These are phyloP conservation scores for Penicillium sp. DNA, from an alignment of 2,329 filamentous ascomycete genomes.

Conservation along the genomic window DNA sequence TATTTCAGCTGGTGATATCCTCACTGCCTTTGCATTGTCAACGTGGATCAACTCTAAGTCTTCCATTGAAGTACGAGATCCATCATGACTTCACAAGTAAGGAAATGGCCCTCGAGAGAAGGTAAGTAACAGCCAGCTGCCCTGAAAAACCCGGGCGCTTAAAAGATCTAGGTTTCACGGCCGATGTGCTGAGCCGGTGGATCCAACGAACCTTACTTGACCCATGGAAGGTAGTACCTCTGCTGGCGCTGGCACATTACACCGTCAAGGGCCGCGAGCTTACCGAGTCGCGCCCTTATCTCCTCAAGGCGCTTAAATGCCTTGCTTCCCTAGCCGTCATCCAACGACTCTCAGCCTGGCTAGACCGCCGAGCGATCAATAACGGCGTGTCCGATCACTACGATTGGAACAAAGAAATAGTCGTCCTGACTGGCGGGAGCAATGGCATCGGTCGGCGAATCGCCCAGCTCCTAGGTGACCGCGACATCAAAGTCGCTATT, in stretches of 20 bases:
- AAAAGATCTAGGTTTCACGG: slow-evolving; percentile 49
- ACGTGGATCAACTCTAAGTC: background rate
- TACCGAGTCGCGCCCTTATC: slow-evolving; percentile 52
- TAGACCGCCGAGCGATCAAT: slow-evolving; percentile 53
- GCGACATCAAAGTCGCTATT: slow-evolving; percentile 66
- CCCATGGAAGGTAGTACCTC: slow-evolving; percentile 62
- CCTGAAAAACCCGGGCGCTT: background rate
- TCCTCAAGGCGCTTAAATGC: slow-evolving; percentile 54
- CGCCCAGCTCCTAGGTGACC: slow-evolving; percentile 64
- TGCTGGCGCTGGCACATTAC: slow-evolving; percentile 63
- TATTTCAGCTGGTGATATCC: background rate
- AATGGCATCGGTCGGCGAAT: slow-evolving; percentile 70
- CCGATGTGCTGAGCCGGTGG: slow-evolving; percentile 59
- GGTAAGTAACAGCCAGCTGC: slow-evolving; percentile 20
- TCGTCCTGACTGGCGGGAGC: slow-evolving; percentile 72
- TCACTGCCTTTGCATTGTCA: background rate
- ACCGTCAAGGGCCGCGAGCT: slow-evolving; percentile 62
- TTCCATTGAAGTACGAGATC: background rate
- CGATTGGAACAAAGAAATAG: slow-evolving; percentile 65
- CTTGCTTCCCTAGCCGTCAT: slow-evolving; percentile 56
- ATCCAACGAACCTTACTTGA: slow-evolving; percentile 64
- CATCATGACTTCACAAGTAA: slow-evolving; percentile 15
- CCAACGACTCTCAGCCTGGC: slow-evolving; percentile 50
- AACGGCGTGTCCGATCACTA: slow-evolving; percentile 40
- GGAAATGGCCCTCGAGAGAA: slow-evolving; percentile 34